phyloP scores from a whole-genome alignment of 2,329 filamentous ascomycete species.

The Penicillium sp. region DNA sequence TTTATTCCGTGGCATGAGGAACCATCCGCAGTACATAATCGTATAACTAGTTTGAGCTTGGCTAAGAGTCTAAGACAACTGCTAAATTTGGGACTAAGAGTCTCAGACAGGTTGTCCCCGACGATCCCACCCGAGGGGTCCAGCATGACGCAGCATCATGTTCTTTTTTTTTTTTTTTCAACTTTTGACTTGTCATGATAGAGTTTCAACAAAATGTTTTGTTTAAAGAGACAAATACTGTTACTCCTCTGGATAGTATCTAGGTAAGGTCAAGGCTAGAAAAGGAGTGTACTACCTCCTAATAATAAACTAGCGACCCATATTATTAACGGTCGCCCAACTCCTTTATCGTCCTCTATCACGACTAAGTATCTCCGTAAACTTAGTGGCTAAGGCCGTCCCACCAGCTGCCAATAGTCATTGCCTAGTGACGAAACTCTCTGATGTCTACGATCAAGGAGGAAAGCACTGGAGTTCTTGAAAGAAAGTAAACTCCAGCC shows the following conservation, averaged over 20 bases:
- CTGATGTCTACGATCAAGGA: neutral
- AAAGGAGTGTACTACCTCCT: neutral
- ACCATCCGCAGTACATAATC: neutral
- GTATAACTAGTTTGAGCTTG: conserved; percentile 15
- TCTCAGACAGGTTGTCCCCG: conserved; percentile 14
- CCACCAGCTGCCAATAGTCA: conserved; percentile 6
- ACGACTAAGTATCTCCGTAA: neutral
- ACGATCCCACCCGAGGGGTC: conserved; percentile 19
- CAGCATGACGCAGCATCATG: conserved; percentile 5
- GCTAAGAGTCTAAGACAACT: conserved; percentile 25
- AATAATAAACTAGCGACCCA: neutral
- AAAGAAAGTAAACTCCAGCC: neutral
- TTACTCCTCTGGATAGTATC: neutral
- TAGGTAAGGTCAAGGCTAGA: neutral
- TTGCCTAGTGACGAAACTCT: neutral
- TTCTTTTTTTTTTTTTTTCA: neutral
- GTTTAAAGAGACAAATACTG: neutral
- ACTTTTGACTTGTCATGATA: neutral
- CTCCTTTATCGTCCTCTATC: neutral
- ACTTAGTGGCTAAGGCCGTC: neutral
- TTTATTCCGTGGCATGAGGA: neutral
- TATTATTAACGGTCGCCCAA: neutral
- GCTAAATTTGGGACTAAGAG: conserved; percentile 24
- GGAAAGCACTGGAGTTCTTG: neutral
- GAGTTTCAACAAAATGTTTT: neutral